Conservation (phyloP, 1,139 yeast genomes). For the Wickerhamomyces sp. region DNA sequence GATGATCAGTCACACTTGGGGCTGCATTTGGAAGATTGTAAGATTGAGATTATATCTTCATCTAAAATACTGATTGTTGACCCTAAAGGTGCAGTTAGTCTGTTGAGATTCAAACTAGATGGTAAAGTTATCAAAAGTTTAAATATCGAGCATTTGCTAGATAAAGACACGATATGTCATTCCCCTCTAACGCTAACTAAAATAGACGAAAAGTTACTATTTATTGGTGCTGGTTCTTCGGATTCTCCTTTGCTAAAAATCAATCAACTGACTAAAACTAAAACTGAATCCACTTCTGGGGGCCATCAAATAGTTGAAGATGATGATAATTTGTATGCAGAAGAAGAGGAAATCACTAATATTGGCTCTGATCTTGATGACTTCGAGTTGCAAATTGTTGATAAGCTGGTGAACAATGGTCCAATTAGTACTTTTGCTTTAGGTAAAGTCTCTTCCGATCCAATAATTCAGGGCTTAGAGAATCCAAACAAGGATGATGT, state of each 20-base stretch:
- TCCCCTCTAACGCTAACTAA: slow-evolving; percentile 22
- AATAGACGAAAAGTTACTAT: slow-evolving; percentile 26
- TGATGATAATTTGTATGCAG: slow-evolving; percentile 30
- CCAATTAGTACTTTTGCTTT: slow-evolving; percentile 69
- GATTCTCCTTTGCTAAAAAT: slow-evolving; percentile 30
- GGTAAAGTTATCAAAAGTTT: slow-evolving; percentile 37
- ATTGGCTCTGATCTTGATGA: slow-evolving; percentile 21
- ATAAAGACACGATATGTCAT: slow-evolving; percentile 2
- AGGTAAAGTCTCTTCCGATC: slow-evolving; percentile 57
- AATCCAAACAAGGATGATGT: slow-evolving; percentile 66
- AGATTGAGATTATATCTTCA: slow-evolving; percentile 42
- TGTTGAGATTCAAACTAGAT: slow-evolving; percentile 47
- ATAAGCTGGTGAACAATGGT: slow-evolving; percentile 62
- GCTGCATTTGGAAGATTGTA: slow-evolving; percentile 54
- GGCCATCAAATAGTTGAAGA: slow-evolving; percentile 28
- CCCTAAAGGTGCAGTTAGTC: slow-evolving; percentile 46
- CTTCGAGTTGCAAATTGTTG: slow-evolving; percentile 39
- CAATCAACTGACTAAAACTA: slow-evolving; percentile 7
- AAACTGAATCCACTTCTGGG: slow-evolving; percentile 29
- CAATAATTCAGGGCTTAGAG: slow-evolving; percentile 52
- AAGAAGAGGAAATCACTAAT: slow-evolving; percentile 30
- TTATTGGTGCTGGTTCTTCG: slow-evolving; percentile 41
- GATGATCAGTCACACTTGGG: slow-evolving; percentile 51
- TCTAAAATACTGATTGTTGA: slow-evolving; percentile 51
- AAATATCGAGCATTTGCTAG: slow-evolving; percentile 21